Percentiles rank a stretch among this genome's conserved stretches.
Conservation (phyloP, 345 rosid genomes). For the Gossypium herbaceum region DNA sequence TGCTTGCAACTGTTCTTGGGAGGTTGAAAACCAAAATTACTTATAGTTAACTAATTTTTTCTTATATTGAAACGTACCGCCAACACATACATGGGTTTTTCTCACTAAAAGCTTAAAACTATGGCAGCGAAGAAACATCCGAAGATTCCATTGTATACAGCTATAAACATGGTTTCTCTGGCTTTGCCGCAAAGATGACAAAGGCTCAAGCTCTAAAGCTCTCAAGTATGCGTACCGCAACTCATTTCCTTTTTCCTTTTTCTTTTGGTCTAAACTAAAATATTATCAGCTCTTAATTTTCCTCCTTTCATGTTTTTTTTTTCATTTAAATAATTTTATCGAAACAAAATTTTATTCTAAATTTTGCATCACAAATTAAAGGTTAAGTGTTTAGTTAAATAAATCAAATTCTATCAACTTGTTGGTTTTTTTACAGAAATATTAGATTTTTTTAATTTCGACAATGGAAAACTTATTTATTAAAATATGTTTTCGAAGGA, state of each 20-base stretch:
- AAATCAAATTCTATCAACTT: too few species aligned
- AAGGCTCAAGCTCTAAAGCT: slow-evolving; percentile 35
- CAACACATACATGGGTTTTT: neutral
- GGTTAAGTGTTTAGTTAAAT: too few species aligned
- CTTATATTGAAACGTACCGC: too few species aligned
- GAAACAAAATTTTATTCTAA: too few species aligned
- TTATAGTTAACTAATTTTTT: neutral
- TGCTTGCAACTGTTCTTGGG: slow-evolving; percentile 34
- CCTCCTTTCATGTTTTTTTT: neutral
- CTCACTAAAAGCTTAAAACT: neutral
- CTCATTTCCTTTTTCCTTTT: neutral
- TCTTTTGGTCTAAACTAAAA: neutral
- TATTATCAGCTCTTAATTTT: neutral
- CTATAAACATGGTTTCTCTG: slow-evolving; percentile 43
- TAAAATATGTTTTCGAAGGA: too few species aligned
- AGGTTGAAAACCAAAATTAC: slow-evolving; percentile 16
- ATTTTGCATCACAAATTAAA: too few species aligned
- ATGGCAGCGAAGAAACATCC: slow-evolving; percentile 35
- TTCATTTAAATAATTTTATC: neutral
- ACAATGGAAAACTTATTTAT: too few species aligned
- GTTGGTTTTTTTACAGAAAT: too few species aligned
- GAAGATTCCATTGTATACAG: slow-evolving; percentile 44
- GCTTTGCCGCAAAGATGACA: slow-evolving; percentile 49
- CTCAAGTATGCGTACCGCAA: slow-evolving; percentile 13
- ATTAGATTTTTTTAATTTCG: too few species aligned